Conservation (phyloP, 257 asterid species). For the Mitragyna speciosa region DNA sequence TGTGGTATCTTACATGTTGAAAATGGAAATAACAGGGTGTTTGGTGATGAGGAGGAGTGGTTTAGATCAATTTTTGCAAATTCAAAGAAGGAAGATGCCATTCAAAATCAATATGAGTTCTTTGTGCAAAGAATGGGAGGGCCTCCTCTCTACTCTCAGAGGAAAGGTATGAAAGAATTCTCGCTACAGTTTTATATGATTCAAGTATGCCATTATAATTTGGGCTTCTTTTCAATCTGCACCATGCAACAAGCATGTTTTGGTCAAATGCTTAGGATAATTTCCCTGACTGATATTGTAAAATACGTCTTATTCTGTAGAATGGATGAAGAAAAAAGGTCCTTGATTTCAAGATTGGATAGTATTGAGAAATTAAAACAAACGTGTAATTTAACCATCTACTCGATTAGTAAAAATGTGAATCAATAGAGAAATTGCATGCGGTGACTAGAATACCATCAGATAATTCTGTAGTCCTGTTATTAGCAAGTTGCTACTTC, state of each 20-base stretch:
- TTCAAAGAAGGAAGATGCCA: constrained; percentile 90
- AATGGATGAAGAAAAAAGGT: neutral
- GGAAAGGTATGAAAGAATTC: constrained; percentile 58
- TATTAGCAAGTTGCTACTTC: neutral
- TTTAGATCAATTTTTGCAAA: constrained; percentile 75
- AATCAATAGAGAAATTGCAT: neutral
- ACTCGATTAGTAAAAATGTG: neutral
- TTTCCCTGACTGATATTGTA: too few relatives aligned
- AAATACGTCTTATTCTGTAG: neutral
- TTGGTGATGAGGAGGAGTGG: constrained; percentile 92
- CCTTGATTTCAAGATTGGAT: neutral
- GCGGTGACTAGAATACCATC: neutral
- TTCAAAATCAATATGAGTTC: constrained; percentile 95
- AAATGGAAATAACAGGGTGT: constrained; percentile 53
- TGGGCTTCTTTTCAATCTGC: neutral
- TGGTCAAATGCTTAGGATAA: too few relatives aligned
- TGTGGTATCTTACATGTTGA: neutral
- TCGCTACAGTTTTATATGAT: neutral
- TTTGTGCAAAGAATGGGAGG: constrained; percentile 97
- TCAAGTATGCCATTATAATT: neutral
- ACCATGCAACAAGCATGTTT: too few relatives aligned
- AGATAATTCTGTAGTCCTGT: neutral
- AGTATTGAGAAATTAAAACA: neutral
- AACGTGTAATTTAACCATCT: neutral
- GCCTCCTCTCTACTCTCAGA: constrained; percentile 76